Conservation (phyloP, 371 early-diverging fungal species). For the Spraguea lophii region DNA sequence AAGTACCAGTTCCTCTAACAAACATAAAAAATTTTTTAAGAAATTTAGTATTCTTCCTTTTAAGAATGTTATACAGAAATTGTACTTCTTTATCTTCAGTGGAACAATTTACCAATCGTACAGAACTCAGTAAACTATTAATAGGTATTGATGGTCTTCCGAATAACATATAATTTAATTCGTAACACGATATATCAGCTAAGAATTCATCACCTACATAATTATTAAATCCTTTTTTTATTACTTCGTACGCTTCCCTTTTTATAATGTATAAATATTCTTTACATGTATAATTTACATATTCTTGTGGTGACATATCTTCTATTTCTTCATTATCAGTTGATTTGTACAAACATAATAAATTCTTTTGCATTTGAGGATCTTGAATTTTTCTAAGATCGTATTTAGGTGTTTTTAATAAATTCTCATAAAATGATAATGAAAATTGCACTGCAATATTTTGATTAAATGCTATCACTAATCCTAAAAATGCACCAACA, state of each 20-base stretch:
- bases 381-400: conserved; percentile 15
- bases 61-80: conserved; percentile 17
- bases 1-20: conserved; percentile 16
- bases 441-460: conserved; percentile 9
- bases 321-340: neutral
- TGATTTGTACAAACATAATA: neutral
- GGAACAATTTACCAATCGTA: conserved; percentile 2
- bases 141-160: neutral
- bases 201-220: conserved; percentile 1
- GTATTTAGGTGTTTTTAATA: conserved; percentile 16
- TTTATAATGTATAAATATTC: neutral
- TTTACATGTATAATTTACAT: neutral
- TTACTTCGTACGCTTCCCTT: conserved; percentile 5
- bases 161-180: conserved; percentile 1
- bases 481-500: conserved; percentile 18
- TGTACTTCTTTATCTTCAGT: conserved; percentile 5
- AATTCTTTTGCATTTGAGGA: conserved; percentile 1
- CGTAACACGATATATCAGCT: conserved; percentile 1
- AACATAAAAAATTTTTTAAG: conserved; percentile 14
- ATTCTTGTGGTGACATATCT: neutral
- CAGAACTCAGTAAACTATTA: neutral
- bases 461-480: neutral
- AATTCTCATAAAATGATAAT: conserved; percentile 25
- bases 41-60: conserved; percentile 4
- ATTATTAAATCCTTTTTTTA: conserved; percentile 9